These are phyloP conservation scores for Aeschynomene evenia DNA, from an alignment of 306 rosid genomes.

Conservation along the genomic window DNA sequence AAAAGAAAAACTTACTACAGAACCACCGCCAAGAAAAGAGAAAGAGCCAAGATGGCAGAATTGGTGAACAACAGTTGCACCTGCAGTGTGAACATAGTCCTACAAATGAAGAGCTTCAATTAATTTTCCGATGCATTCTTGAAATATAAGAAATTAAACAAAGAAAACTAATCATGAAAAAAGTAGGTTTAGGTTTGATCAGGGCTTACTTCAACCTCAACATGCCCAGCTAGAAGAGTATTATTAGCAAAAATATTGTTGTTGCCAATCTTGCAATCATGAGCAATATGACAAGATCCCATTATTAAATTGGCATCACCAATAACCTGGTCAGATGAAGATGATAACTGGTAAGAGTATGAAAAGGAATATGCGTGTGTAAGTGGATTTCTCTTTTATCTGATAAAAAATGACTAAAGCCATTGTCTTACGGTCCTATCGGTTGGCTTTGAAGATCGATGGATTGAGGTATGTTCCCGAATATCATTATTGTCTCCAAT, in stretches of 20 bases:
- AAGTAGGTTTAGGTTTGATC: not conserved
- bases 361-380: constrained; percentile 11
- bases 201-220: constrained; percentile 76
- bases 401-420: not conserved
- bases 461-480: constrained; percentile 79
- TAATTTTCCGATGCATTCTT: constrained; percentile 16
- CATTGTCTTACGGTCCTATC: constrained; percentile 64
- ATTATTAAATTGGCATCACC: constrained; percentile 85
- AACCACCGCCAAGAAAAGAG: constrained; percentile 90
- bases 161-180: not conserved
- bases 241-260: constrained; percentile 78
- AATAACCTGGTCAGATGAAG: constrained; percentile 60
- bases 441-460: constrained; percentile 80
- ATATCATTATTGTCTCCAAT: constrained; percentile 87
- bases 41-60: constrained; percentile 85
- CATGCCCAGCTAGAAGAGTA: constrained; percentile 92
- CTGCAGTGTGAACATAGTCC: constrained; percentile 91
- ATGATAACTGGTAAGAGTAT: constrained; percentile 3
- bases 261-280: constrained; percentile 87
- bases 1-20: constrained; percentile 65
- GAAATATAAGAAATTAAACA: constrained; percentile 1
- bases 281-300: constrained; percentile 98
- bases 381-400: not conserved
- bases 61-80: constrained; percentile 82
- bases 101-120: constrained; percentile 42